Percentiles rank a stretch among this genome's conserved stretches.
Conservation (phyloP, 345 rosid genomes). For the Brassica juncea region DNA sequence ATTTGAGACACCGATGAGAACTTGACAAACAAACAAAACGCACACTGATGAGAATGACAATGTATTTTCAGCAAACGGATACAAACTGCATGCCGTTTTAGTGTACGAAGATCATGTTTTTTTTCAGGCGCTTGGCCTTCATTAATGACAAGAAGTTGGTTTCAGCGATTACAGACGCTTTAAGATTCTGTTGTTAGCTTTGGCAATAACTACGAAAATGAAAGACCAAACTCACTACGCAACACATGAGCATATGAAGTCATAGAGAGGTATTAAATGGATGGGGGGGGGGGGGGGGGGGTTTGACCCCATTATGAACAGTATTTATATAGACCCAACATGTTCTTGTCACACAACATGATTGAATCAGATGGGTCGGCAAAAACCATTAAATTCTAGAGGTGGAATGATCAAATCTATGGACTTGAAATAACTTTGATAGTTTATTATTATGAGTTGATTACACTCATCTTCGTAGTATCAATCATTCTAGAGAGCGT, state of each 20-base stretch:
- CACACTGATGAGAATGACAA: neutral
- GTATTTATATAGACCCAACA: constrained; percentile 35
- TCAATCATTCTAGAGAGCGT: constrained; percentile 18
- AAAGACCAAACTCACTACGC: constrained; percentile 16
- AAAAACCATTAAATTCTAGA: constrained; percentile 3
- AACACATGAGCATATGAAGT: constrained; percentile 32
- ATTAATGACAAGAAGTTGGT: constrained; percentile 13
- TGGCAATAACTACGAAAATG: constrained; percentile 36
- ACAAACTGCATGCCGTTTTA: constrained; percentile 17
- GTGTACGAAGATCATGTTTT: neutral
- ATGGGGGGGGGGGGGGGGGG: neutral
- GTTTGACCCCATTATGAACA: constrained; percentile 37
- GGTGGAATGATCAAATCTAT: constrained; percentile 8
- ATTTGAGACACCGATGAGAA: constrained; percentile 3
- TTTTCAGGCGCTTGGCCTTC: neutral
- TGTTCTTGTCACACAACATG: constrained; percentile 34
- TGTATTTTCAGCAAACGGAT: neutral
- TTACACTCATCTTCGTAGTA: neutral
- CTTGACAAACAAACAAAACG: neutral
- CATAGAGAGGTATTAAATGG: constrained; percentile 26
- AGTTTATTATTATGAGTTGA: neutral
- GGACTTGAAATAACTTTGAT: neutral
- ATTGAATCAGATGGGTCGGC: constrained; percentile 31
- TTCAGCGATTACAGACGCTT: neutral
- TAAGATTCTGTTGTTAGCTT: constrained; percentile 25